A percentile compares a stretch with the other conserved stretches of the same genome.
Conservation (phyloP, 2,329 filamentous ascomycete genomes). For the Nothomitra cinnamomea region DNA sequence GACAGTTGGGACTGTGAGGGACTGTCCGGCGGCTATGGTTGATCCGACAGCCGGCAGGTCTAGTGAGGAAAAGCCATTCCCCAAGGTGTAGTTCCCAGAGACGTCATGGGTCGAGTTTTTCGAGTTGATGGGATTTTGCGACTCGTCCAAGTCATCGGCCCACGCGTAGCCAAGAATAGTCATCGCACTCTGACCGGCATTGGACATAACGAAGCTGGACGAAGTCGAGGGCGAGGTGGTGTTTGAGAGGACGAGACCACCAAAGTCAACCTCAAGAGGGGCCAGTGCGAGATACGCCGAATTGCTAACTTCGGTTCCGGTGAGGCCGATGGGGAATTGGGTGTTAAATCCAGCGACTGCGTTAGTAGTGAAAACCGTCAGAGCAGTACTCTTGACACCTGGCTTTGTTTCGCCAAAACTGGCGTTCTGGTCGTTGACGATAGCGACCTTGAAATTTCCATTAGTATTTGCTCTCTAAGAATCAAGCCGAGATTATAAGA, state of each 20-base stretch:
- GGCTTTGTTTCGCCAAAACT: slow-evolving; percentile 17
- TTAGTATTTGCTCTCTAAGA: too few relatives aligned
- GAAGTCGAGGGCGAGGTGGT: slow-evolving; percentile 13
- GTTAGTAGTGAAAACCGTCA: slow-evolving; percentile 24
- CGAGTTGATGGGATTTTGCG: not conserved
- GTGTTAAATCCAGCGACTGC: slow-evolving; percentile 19
- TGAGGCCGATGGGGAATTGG: slow-evolving; percentile 1
- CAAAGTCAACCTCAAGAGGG: slow-evolving; percentile 24
- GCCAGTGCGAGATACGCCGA: slow-evolving; percentile 21
- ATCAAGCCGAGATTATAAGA: too few relatives aligned
- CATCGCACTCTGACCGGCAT: slow-evolving; percentile 22
- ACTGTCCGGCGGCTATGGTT: slow-evolving; percentile 11
- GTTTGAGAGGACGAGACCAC: slow-evolving; percentile 20
- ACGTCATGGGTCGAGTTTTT: not conserved
- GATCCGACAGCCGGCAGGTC: slow-evolving; percentile 10
- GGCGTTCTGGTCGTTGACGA: slow-evolving; percentile 11
- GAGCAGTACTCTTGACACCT: slow-evolving; percentile 21
- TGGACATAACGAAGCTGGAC: slow-evolving; percentile 17
- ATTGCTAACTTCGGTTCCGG: slow-evolving; percentile 22
- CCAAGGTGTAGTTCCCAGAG: slow-evolving; percentile 5
- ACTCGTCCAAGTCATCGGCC: slow-evolving; percentile 9
- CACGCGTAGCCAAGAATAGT: slow-evolving; percentile 19
- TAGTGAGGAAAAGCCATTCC: slow-evolving; percentile 10
- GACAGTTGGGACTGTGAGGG: slow-evolving; percentile 11
- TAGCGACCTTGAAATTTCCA: slow-evolving; percentile 6